These are phyloP conservation scores for Candolleomyces eurysporus DNA, from an alignment of 768 basidiomycete species.

Conservation along the genomic window DNA sequence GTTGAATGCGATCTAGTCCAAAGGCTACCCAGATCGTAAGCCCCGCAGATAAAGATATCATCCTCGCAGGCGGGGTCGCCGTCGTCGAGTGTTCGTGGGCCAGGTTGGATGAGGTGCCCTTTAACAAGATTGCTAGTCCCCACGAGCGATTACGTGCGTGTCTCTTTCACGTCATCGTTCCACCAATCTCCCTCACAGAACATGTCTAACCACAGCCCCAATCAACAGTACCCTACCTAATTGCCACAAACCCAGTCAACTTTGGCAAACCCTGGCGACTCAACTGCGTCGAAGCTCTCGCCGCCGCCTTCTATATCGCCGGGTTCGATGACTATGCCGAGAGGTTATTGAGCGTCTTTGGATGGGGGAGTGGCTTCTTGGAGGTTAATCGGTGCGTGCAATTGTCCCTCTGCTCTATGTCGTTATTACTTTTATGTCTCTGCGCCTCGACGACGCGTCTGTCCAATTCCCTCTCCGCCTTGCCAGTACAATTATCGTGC, in stretches of 20 bases:
- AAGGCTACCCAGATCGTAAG: constrained; percentile 78
- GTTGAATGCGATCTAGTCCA: constrained; percentile 62
- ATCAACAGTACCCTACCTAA: constrained; percentile 81
- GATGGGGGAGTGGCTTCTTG: too few species aligned
- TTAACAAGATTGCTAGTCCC: constrained; percentile 52
- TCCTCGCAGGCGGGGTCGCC: constrained; percentile 74
- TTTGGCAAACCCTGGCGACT: constrained; percentile 97
- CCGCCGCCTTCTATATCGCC: constrained; percentile 93
- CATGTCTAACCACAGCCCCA: background rate
- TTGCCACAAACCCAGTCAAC: constrained; percentile 96
- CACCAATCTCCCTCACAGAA: background rate
- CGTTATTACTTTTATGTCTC: too few species aligned
- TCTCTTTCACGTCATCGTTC: background rate
- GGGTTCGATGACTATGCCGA: constrained; percentile 46
- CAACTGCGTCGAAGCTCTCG: constrained; percentile 93
- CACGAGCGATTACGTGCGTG: constrained; percentile 84
- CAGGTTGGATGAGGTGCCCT: constrained; percentile 90
- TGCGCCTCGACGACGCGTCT: too few species aligned
- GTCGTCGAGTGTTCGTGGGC: constrained; percentile 99
- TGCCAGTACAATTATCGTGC: too few species aligned
- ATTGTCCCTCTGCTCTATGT: too few species aligned
- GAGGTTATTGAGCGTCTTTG: too few species aligned
- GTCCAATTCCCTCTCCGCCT: too few species aligned
- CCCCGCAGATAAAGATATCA: constrained; percentile 80
- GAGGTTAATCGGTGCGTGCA: too few species aligned